Conservation (phyloP, 2,329 filamentous ascomycete species). For the Samsoniella hepiali region DNA sequence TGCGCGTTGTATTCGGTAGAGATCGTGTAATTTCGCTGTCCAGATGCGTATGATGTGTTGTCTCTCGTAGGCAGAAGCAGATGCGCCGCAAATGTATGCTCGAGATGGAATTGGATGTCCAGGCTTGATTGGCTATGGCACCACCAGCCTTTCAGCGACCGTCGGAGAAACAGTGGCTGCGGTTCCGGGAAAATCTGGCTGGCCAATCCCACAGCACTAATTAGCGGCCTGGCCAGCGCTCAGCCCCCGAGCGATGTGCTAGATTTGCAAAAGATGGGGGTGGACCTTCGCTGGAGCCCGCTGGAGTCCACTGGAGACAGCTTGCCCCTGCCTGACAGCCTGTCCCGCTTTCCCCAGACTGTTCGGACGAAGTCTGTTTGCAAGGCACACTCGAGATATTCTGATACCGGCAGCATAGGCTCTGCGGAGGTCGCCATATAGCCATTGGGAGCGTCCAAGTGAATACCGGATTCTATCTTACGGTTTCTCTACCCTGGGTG, state of each 20-base stretch:
- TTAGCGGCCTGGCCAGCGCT: slow-evolving; percentile 1
- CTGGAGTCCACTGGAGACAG: slow-evolving; percentile 9
- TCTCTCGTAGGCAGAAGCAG: neutral
- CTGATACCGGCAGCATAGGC: neutral
- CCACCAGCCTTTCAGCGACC: slow-evolving; percentile 3
- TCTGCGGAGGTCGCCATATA: neutral
- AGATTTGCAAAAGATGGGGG: slow-evolving; percentile 11
- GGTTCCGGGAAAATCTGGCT: slow-evolving; percentile 7
- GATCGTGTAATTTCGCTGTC: neutral
- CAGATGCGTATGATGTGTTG: neutral
- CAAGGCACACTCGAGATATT: neutral
- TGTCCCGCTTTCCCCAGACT: slow-evolving; percentile 17
- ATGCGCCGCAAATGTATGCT: neutral
- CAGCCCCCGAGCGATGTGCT: slow-evolving; percentile 12
- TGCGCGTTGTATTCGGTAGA: neutral
- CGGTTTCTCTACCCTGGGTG: neutral
- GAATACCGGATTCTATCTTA: neutral
- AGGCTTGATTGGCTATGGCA: neutral
- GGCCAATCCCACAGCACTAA: slow-evolving; percentile 8
- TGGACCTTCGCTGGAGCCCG: slow-evolving; percentile 10
- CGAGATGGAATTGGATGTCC: no score
- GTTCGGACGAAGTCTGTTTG: slow-evolving; percentile 13
- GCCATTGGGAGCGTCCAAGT: neutral
- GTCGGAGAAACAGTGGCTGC: slow-evolving; percentile 16
- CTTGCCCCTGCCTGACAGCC: neutral